Evolutionary conservation across 495 filamentous ascomycete genomes (phyloP).

Genomic region (Annulohypoxylon nitens): DNA sequence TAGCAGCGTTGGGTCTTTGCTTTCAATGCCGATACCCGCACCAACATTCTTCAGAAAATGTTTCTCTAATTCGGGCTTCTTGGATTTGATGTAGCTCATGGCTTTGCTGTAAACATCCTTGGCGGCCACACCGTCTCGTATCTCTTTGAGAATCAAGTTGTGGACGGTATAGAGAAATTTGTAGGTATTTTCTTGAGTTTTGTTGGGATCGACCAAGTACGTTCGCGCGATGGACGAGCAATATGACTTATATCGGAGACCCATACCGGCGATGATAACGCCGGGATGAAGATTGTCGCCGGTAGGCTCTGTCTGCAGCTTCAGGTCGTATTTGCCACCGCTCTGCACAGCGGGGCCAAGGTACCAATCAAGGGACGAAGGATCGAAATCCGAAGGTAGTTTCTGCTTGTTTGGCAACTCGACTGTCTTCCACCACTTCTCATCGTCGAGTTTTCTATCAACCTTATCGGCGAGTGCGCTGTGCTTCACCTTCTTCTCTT

Average conservation of each 20-base stretch:
- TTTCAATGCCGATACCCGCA: conserved; percentile 92
- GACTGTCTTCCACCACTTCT: conserved; percentile 90
- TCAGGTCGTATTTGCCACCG: conserved; percentile 93
- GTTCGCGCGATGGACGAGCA: conserved; percentile 90
- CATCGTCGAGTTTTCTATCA: conserved; percentile 88
- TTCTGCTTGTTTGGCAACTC: conserved; percentile 75
- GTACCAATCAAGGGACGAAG: conserved; percentile 93
- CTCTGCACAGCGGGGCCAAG: conserved; percentile 94
- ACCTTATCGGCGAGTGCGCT: conserved; percentile 84
- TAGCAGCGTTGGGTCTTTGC: conserved; percentile 81
- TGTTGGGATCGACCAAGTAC: conserved; percentile 96
- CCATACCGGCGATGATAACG: conserved; percentile 91
- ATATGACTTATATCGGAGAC: conserved; percentile 94
- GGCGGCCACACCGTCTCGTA: conserved; percentile 85
- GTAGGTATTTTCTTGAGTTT: conserved; percentile 93
- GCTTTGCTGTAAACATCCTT: conserved; percentile 96
- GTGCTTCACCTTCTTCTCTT: conserved; percentile 96
- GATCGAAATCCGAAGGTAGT: conserved; percentile 87
- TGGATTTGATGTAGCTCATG: conserved; percentile 77
- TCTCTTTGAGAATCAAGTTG: conserved; percentile 86
- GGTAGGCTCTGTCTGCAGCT: conserved; percentile 78
- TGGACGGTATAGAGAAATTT: conserved; percentile 89
- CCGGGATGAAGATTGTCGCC: conserved; percentile 90
- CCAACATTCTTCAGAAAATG: conserved; percentile 93
- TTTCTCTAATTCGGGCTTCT: conserved; percentile 93